A percentile compares a stretch with the other conserved stretches of the same genome.
These are phyloP conservation scores for Alopecurus myosuroides DNA, from an alignment of 176 grass and related monocot genomes.

Conservation along the genomic window DNA sequence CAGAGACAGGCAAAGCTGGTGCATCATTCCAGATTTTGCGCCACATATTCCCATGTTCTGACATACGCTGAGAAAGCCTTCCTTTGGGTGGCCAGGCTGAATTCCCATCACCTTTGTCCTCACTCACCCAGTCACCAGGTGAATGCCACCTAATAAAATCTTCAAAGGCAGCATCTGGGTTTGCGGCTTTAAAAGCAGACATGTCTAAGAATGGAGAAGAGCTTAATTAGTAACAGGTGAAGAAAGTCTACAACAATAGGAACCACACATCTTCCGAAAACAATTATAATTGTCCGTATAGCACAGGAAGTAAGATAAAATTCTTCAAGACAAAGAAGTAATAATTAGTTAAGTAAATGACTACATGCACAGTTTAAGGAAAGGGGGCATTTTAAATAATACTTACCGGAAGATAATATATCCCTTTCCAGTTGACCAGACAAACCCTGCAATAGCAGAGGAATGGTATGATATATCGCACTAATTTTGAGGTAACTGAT, in stretches of 20 bases:
- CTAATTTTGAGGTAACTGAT: constrained; percentile 15
- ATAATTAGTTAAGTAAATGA: background rate
- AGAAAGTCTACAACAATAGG: background rate
- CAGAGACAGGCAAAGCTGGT: constrained; percentile 67
- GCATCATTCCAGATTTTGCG: constrained; percentile 93
- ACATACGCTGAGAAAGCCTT: constrained; percentile 88
- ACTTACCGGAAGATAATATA: constrained; percentile 81
- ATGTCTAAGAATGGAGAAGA: constrained; percentile 60
- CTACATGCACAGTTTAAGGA: background rate
- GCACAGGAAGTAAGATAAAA: constrained; percentile 27
- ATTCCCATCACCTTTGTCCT: constrained; percentile 38
- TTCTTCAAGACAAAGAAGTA: background rate
- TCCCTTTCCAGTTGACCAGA: constrained; percentile 94
- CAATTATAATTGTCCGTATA: background rate
- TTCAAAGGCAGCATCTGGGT: constrained; percentile 89
- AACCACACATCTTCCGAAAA: background rate
- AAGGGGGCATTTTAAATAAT: constrained; percentile 8
- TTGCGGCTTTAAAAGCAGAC: constrained; percentile 99
- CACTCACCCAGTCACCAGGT: constrained; percentile 86
- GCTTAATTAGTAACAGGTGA: constrained; percentile 24
- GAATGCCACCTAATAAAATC: constrained; percentile 99
- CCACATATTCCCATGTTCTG: constrained; percentile 89
- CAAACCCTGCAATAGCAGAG: constrained; percentile 55
- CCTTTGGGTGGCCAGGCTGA: constrained; percentile 77
- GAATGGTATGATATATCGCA: constrained; percentile 21